phyloP scores from a whole-genome alignment of 2,329 filamentous ascomycete species.

The Nemania serpens region DNA sequence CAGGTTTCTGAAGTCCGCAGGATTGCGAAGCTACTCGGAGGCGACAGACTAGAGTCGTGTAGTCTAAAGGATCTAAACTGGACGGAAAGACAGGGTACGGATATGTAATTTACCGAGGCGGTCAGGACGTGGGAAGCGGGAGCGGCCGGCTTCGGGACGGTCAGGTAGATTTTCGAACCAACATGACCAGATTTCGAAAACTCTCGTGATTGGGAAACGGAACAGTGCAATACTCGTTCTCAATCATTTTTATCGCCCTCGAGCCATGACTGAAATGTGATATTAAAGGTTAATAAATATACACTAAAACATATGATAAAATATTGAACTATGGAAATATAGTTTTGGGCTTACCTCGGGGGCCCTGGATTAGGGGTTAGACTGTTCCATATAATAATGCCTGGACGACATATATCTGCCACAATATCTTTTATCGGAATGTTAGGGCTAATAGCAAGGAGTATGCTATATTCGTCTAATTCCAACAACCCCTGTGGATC shows the following conservation, averaged over 20 bases:
- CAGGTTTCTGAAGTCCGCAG: too few species aligned
- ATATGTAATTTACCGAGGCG: too few species aligned
- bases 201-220: constrained; percentile 21
- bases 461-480: constrained; percentile 31
- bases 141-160: too few species aligned
- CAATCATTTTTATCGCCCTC: constrained; percentile 23
- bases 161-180: constrained; percentile 19
- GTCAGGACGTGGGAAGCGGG: too few species aligned
- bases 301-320: too few species aligned
- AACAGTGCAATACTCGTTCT: constrained; percentile 21
- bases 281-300: constrained; percentile 16
- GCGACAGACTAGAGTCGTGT: too few species aligned
- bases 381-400: constrained; percentile 28
- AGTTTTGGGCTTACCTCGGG: constrained; percentile 12
- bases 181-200: constrained; percentile 21
- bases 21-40: too few species aligned
- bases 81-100: too few species aligned
- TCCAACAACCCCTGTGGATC: constrained; percentile 30
- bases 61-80: too few species aligned
- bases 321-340: too few species aligned
- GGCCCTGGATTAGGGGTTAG: not conserved
- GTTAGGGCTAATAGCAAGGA: constrained; percentile 28
- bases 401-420: constrained; percentile 31
- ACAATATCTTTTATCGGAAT: constrained; percentile 31
- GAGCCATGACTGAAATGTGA: constrained; percentile 9